Evolutionary conservation across 2,329 filamentous ascomycete genomes (phyloP), one percentile per base, ranked within the genome.

Genomic region (Fusarium paranaense): DNA sequence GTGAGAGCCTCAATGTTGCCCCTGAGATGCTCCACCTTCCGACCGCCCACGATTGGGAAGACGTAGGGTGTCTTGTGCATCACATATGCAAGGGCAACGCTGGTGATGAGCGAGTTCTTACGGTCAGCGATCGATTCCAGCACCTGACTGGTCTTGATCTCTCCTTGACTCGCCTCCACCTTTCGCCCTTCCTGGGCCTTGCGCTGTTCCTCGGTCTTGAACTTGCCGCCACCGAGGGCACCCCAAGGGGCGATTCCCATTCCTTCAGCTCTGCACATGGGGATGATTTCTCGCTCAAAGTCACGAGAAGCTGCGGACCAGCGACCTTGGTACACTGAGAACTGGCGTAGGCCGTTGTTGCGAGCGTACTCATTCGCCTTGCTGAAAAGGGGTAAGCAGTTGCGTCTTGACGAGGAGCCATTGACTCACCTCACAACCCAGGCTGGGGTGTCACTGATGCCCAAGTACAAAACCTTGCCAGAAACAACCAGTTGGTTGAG

Each of bases 51-150:
- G 45, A 95, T 90, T 1, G 93, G 93, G 78, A 94, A 94, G 14
- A 95, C 91, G 76, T 94, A 90, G 0, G 92, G 89, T 1, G 91
- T 85, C 83, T 95, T 94, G 73, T 90, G 87, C 86, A 93, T 88
- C 16, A 95, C 90, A 78, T 95, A 95, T 3, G 93, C 93, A 27
- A 95, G 82, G 10, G 93, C 93, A 66, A 88, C 80, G 70, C 85
- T 86, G 18, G 85, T 87, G 71, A 87, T 82, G 62, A 80, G 74
- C 3, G 84, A 85, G 70, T 81, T 80, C 73, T 86, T 86, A 68
- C 83, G 82, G 27, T 76, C 73, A 56, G 86, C 86, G 54, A 93
- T 86, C 32, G 81, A 86, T 86, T 87, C 85, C 37, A 88, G 81
- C 14, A 81, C 83, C 61, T 81, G 76, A 72, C 84, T 86, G 71